phyloP scores from a whole-genome alignment of 345 rosid genomes.

The Brassica napus region DNA sequence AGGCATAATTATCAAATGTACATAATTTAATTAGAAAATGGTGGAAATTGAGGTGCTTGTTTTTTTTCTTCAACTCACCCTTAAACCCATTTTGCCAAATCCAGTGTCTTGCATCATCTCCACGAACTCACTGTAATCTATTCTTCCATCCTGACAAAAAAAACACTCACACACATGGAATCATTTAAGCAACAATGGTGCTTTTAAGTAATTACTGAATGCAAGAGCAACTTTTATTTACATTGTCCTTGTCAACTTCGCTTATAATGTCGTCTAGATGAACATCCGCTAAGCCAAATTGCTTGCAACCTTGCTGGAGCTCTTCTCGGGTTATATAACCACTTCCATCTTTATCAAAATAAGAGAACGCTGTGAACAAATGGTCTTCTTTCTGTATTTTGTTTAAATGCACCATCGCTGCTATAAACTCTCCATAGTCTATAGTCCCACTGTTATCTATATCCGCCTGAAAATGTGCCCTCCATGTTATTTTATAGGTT shows the following conservation, averaged over 20 bases:
- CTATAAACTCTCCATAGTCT: conserved; percentile 86
- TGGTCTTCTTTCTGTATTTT: conserved; percentile 86
- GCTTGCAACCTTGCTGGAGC: conserved; percentile 78
- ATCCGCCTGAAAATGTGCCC: conserved; percentile 62
- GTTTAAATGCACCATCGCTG: conserved; percentile 93
- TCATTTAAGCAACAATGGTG: conserved; percentile 6
- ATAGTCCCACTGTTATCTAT: conserved; percentile 89
- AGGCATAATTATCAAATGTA: neutral
- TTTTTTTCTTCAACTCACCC: conserved; percentile 24
- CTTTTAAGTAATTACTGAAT: neutral
- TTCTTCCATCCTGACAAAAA: conserved; percentile 71
- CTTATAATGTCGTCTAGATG: conserved; percentile 67
- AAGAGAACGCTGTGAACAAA: conserved; percentile 76
- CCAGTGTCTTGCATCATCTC: conserved; percentile 83
- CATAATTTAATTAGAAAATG: conserved; percentile 30
- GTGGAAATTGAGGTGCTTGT: neutral
- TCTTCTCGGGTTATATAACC: conserved; percentile 90
- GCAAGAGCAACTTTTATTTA: conserved; percentile 24
- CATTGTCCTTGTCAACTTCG: conserved; percentile 87
- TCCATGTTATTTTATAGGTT: neutral
- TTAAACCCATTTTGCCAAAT: conserved; percentile 44
- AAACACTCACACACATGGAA: neutral
- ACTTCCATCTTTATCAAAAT: conserved; percentile 90
- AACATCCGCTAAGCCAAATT: conserved; percentile 66
- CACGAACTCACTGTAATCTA: conserved; percentile 84